Evolutionary conservation across 805 yeast genomes (phyloP).

Genomic region (Spathaspora arborariae): DNA sequence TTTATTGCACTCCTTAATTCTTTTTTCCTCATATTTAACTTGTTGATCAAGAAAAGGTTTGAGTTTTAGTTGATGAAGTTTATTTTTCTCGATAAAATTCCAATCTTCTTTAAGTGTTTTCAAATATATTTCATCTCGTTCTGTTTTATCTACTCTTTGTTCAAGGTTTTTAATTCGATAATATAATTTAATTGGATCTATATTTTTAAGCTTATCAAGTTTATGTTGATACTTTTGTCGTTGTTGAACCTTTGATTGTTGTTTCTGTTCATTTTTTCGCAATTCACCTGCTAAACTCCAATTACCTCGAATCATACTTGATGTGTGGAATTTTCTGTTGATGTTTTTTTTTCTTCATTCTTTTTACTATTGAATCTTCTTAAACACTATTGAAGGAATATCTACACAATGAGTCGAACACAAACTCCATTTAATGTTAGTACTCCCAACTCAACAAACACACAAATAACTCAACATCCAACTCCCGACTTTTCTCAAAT

Average conservation of each 20-base stretch:
- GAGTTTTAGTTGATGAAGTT: conserved; percentile 30
- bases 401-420: conserved; percentile 7
- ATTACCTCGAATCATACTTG: conserved; percentile 24
- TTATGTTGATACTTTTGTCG: conserved; percentile 31
- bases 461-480: background rate
- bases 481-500: conserved; percentile 18
- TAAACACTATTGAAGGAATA: too few relatives aligned
- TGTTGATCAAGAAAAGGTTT: conserved; percentile 18
- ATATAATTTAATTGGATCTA: conserved; percentile 33
- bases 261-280: conserved; percentile 31
- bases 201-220: conserved; percentile 20
- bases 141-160: conserved; percentile 9
- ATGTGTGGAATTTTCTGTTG: background rate
- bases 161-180: conserved; percentile 30
- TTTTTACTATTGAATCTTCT: too few relatives aligned
- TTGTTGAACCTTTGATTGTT: conserved; percentile 31
- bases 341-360: background rate
- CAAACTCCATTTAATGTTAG: conserved; percentile 6
- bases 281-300: conserved; percentile 37
- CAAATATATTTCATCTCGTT: conserved; percentile 18
- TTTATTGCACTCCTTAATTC: conserved; percentile 16
- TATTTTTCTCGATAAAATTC: conserved; percentile 30
- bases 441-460: background rate
- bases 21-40: conserved; percentile 15
- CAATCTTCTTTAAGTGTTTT: conserved; percentile 36